Base-by-base conservation (phyloP, 2,329 filamentous ascomycete species). In the Fusarium denticulatum region DNA sequence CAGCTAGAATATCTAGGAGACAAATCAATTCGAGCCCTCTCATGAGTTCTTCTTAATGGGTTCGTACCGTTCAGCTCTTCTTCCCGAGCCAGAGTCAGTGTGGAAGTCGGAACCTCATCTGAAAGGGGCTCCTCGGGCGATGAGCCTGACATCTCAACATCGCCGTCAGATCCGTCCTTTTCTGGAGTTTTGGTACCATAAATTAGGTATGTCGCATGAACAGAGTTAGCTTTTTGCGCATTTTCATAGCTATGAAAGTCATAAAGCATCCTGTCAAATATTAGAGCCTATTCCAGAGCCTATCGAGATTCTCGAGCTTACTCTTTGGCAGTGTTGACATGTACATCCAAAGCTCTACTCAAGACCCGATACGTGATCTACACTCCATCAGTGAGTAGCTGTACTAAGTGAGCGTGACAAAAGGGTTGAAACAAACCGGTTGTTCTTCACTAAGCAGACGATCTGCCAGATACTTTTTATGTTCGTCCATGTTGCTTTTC, bases 121-220 rank as follows among this genome's bases (percentile, higher is more conserved):
- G 86, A 84, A 9, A 83, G 79, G 4, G 84, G 80, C 12, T 80
- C 79, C 15, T 90, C 87, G 22, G 89, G 88, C 79, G 89, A 86
- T 12, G 92, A 93, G 82, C 91, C 92, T 55, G 86, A 88, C 83
- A 94, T 92, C 49, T 92, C 90, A 64, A 94, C 89, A 59, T 93
- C 92, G n/a, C 85, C 89, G 76, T 92, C 87, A 40, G 86, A 83
- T 30, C 82, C 77, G 3, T 70, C 75, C 20, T 82, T 81, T 24
- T 80, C 79, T 11, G 78, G 77, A 60, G 82, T 86, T 77, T 89
- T 92, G 28, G 85, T 88, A 43, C 96, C 96, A 57, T 91, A 93
- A 50, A 99, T 80, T 55, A 98, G 85, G 82, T 98, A 99, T n/a
- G 95, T 98, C 49, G 96, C 96, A 83, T 97, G 90, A n/a, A 98